phyloP scores from a whole-genome alignment of 208 protist genomes.

The Tritrichomonas foetus region DNA sequence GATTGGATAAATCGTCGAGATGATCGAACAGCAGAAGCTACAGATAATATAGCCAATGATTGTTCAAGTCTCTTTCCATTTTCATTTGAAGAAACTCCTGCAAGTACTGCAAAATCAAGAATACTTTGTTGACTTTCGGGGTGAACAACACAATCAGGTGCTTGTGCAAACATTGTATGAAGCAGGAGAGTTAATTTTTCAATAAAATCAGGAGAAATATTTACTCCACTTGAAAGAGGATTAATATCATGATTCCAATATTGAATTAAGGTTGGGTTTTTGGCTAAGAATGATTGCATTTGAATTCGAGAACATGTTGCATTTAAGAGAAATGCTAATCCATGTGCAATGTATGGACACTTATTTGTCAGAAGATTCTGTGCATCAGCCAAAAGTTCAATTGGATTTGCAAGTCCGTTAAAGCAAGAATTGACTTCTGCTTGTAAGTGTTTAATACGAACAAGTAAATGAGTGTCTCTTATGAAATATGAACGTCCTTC shows the following conservation, averaged over 20 bases:
- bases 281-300: not conserved
- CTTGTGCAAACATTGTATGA: not conserved
- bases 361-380: not conserved
- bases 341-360: not conserved
- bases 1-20: not conserved
- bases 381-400: not conserved
- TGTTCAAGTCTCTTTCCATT: not conserved
- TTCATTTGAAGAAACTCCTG: not conserved
- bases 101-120: not conserved
- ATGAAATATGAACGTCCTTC: not conserved
- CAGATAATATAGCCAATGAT: not conserved
- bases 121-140: not conserved
- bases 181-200: not conserved
- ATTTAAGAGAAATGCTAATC: not conserved
- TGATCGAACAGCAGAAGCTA: not conserved
- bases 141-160: conserved; percentile 5
- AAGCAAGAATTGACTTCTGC: not conserved
- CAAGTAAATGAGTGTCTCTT: not conserved
- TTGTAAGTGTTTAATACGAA: not conserved
- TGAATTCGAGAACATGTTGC: not conserved
- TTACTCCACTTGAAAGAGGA: not conserved
- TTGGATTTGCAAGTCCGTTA: not conserved
- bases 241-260: not conserved
- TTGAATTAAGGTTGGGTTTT: not conserved
- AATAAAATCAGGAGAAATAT: not conserved